Conservation (phyloP, 1,139 yeast species). For the Protomyces gravidus region DNA sequence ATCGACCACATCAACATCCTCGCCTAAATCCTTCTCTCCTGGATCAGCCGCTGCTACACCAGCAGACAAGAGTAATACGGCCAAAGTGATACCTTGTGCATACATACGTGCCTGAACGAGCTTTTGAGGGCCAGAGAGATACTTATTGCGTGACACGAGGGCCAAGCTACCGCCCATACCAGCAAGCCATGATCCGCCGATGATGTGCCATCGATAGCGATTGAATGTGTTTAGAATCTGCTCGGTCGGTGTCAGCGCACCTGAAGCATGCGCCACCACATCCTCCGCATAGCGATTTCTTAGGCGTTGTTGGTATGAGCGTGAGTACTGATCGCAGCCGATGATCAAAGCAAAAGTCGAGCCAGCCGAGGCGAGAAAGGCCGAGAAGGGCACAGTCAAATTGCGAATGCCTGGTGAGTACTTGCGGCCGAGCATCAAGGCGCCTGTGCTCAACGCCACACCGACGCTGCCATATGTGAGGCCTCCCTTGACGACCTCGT, state of each 20-base stretch:
- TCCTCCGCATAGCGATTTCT: slow-evolving; percentile 9
- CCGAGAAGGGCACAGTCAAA: slow-evolving; percentile 21
- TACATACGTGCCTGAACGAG: slow-evolving; percentile 92
- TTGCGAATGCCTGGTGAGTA: slow-evolving; percentile 16
- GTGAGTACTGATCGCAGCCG: slow-evolving; percentile 26
- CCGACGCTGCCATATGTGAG: slow-evolving; percentile 8
- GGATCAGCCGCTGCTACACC: slow-evolving; percentile 42
- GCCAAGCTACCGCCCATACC: slow-evolving; percentile 82
- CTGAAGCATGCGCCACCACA: slow-evolving; percentile 6
- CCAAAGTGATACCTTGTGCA: slow-evolving; percentile 51
- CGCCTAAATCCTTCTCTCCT: slow-evolving; percentile 10
- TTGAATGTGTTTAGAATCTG: slow-evolving; percentile 10
- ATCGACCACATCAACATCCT: slow-evolving; percentile 22
- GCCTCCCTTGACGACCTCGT: slow-evolving; percentile 21
- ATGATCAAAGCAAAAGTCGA: slow-evolving; percentile 21
- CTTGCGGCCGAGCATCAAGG: slow-evolving; percentile 15
- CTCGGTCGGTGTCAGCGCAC: slow-evolving; percentile 17
- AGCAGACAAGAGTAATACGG: slow-evolving; percentile 59
- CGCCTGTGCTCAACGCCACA: slow-evolving; percentile 5
- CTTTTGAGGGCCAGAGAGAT: slow-evolving; percentile 76
- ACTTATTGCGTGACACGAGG: slow-evolving; percentile 66
- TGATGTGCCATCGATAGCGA: slow-evolving; percentile 67
- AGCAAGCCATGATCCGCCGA: slow-evolving; percentile 79
- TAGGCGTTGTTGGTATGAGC: slow-evolving; percentile 14
- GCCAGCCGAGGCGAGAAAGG: slow-evolving; percentile 24